phyloP scores from a whole-genome alignment of 495 filamentous ascomycete genomes.

The Cercophora sp. region DNA sequence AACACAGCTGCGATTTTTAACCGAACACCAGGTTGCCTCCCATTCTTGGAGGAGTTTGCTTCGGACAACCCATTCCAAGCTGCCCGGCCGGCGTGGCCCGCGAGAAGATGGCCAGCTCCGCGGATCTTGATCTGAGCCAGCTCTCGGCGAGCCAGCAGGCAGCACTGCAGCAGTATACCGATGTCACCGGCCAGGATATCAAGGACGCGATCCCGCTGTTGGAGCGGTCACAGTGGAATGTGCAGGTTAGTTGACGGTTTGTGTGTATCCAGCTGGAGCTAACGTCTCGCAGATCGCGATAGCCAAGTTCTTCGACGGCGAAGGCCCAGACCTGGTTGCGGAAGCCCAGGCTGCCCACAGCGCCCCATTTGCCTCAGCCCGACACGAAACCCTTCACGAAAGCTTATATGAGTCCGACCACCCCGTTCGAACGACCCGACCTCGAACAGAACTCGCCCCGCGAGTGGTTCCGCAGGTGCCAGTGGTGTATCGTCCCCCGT shows the following conservation, averaged over 20 bases:
- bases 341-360: constrained; percentile 64
- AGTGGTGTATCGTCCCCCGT: constrained; percentile 60
- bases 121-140: constrained; percentile 56
- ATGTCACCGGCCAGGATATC: constrained; percentile 79
- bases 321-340: constrained; percentile 75
- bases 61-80: no score
- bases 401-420: constrained; percentile 38
- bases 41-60: no score
- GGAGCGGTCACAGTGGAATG: constrained; percentile 89
- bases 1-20: no score
- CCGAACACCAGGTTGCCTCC: no score
- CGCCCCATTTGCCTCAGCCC: constrained; percentile 50
- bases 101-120: constrained; percentile 38
- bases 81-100: no score
- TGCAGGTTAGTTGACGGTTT: constrained; percentile 57
- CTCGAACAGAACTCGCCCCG: constrained; percentile 61
- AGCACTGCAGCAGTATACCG: constrained; percentile 79
- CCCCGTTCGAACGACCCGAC: constrained; percentile 25
- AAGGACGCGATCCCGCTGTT: constrained; percentile 76
- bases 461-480: constrained; percentile 74
- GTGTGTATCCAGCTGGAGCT: not conserved
- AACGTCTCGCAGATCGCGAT: constrained; percentile 70
- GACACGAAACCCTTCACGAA: constrained; percentile 70
- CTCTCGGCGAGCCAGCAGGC: constrained; percentile 74
- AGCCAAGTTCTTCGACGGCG: constrained; percentile 95